Evolutionary conservation across 306 rosid species (phyloP), one percentile per base, ranked within the genome.

Genomic region (Chamaecrista fasciculata): DNA sequence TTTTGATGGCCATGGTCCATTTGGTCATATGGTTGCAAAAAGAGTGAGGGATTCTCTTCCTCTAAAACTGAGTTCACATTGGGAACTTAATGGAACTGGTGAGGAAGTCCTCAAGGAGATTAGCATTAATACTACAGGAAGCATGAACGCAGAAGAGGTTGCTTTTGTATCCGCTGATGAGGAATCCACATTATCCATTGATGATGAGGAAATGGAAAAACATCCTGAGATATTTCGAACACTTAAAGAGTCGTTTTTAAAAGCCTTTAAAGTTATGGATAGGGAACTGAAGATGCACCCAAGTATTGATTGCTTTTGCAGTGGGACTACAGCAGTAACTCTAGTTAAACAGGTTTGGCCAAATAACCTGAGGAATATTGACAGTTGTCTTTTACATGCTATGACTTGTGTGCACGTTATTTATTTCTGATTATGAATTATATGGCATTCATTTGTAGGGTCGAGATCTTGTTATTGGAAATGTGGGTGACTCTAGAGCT

Each of bases 11-110:
- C 99, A 95, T 8, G 99, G 99, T 52, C 99, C 99, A 0, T 95
- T 20, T 67, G 99, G 99, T 56, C 99, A 95, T 79, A 83, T 95
- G 99, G 99, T 95, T 63, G 99, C 99, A 0, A 95, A 87, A 83
- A 91, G 82, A 83, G 99, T 95, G 86, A 87, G 99, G 86, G 99
- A 95, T 84, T 84, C 91, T 65, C 96, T 95, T 72, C 99, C 99
- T 69, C 80, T 95, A 63, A 91, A 80, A 58, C 83, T 95, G 84
- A 95, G 90, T 76, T 76, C 96, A 23, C 86, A 89, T 66, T 95
- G 96, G 99, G 97, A 91, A 74, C 77, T 70, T 33, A 84, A 67
- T 82, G 68, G 53, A 74, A 74, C 73, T 69, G 81, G 81, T 36
- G 95, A 73, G 5, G 92, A 82, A 51, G 85, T 83, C 73, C 92